These are phyloP conservation scores for Yamadazyma triangularis DNA, from an alignment of 1,139 yeast genomes.

Conservation along the genomic window DNA sequence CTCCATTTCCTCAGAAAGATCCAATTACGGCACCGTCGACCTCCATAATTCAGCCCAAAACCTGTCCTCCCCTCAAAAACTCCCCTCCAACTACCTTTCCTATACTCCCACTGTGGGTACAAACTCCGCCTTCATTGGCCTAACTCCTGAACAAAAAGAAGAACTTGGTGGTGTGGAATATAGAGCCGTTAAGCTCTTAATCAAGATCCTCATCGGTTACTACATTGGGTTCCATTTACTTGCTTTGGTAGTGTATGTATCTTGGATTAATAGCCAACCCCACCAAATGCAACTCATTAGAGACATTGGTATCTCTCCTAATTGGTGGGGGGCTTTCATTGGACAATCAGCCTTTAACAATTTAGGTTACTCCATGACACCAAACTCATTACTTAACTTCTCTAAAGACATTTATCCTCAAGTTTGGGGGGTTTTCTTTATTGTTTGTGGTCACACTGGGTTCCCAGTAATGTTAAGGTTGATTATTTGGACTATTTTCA, in stretches of 20 bases:
- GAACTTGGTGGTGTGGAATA: slow-evolving; percentile 98
- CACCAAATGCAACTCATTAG: slow-evolving; percentile 41
- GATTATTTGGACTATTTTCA: slow-evolving; percentile 74
- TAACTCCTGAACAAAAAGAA: slow-evolving; percentile 80
- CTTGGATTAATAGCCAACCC: slow-evolving; percentile 55
- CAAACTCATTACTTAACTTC: slow-evolving; percentile 72
- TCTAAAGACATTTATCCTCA: slow-evolving; percentile 59
- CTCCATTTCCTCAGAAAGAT: slow-evolving; percentile 9
- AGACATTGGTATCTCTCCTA: slow-evolving; percentile 57
- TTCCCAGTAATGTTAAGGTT: slow-evolving; percentile 79
- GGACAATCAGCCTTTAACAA: slow-evolving; percentile 77
- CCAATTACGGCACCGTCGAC: too few relatives aligned
- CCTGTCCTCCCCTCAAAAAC: slow-evolving; percentile 11
- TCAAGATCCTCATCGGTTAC: slow-evolving; percentile 60
- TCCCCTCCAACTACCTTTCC: slow-evolving; percentile 58
- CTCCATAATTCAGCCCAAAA: not conserved
- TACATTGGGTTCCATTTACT: slow-evolving; percentile 73
- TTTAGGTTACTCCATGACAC: slow-evolving; percentile 75
- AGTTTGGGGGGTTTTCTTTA: slow-evolving; percentile 59
- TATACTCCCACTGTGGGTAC: slow-evolving; percentile 95
- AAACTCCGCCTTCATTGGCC: slow-evolving; percentile 83
- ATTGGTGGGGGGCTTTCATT: slow-evolving; percentile 93
- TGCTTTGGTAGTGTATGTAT: slow-evolving; percentile 52
- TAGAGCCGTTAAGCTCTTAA: slow-evolving; percentile 75
- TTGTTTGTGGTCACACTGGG: slow-evolving; percentile 90